Base-by-base conservation (phyloP, 768 basidiomycete genomes). In the Tricholoma hemisulphureum region DNA sequence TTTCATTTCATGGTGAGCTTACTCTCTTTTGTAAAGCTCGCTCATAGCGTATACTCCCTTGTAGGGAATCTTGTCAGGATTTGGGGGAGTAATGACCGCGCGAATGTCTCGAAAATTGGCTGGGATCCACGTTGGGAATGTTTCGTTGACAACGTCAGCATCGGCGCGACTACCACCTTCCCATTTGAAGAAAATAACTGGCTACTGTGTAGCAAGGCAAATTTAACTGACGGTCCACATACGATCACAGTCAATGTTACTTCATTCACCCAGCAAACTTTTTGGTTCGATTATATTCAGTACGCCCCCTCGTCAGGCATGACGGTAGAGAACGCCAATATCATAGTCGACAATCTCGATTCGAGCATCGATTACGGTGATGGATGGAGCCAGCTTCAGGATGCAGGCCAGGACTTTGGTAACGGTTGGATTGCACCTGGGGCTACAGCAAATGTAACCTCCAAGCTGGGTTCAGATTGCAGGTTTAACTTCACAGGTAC, bases 61-160 rank as follows among this genome's bases (percentile, higher is more conserved):
- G n/a, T 31, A 50, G 49, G 49, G 11, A 50, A 3, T 6, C n/a
- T 9, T 6, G 8, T 50, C 26, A 23, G 2, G 6, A 26, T 50
- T 20, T 28, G 16, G 13, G 49, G 49, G 1, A 50, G 24, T 9
- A 50, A 13, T 16, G 6, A 18, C n/a, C 26, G 26, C 10, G 26
- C 6, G 16, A 28, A 50, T n/a, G 21, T 21, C 7, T 18, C 13
- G 26, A 20, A 48, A n/a, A 3, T 14, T 10, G 26, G 49, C 16
- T 29, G 10, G 7, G 68, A 71, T 58, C 72, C 69, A n/a, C 58
- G 58, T 14, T 75, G 71, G 71, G 63, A 65, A 14, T 75, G 74
- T 55, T 67, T 67, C 55, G 55, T 75, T 34, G 72, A 75, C 61
- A 56, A 57, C 7, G 57, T 60, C 16, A 63, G 57, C 16, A 66